Percentiles rank a stretch among this genome's conserved stretches.
Evolutionary conservation across 768 basidiomycete genomes (phyloP).

Genomic region (Ramaria sp.): DNA sequence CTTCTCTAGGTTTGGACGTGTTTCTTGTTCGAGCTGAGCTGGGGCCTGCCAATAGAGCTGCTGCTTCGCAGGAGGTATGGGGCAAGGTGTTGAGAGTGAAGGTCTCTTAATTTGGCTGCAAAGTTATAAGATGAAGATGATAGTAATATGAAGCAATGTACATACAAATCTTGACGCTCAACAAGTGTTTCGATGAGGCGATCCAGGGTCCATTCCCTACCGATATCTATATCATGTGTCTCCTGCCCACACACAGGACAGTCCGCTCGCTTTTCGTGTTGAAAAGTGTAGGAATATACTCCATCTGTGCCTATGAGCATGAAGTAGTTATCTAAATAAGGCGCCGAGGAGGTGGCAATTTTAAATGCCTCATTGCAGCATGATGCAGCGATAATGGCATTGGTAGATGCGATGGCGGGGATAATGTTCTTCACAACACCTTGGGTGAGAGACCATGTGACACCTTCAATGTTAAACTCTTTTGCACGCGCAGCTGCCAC

Average conservation of each 20-base stretch:
- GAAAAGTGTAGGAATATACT: constrained; percentile 94
- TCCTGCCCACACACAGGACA: constrained; percentile 98
- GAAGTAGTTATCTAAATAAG: constrained; percentile 94
- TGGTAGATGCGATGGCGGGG: constrained; percentile 96
- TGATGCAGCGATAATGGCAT: constrained; percentile 95
- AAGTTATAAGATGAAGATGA: not conserved
- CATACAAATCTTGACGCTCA: constrained; percentile 87
- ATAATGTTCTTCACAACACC: constrained; percentile 99
- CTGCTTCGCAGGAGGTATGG: constrained; percentile 32
- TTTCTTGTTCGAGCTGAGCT: constrained; percentile 79
- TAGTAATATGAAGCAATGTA: constrained; percentile 7
- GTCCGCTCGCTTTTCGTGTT: constrained; percentile 84
- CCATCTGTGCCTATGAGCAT: constrained; percentile 97
- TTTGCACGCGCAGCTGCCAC: constrained; percentile 73
- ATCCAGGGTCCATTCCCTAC: constrained; percentile 69
- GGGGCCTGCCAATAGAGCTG: constrained; percentile 78
- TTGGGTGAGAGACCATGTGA: constrained; percentile 95
- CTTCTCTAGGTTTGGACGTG: constrained; percentile 85
- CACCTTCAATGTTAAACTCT: constrained; percentile 95
- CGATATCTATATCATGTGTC: constrained; percentile 61
- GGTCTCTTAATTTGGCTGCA: constrained; percentile 93
- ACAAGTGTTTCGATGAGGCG: constrained; percentile 77
- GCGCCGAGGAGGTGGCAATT: constrained; percentile 90
- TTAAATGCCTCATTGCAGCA: constrained; percentile 99
- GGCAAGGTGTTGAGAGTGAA: constrained; percentile 69